phyloP scores from a whole-genome alignment of 768 basidiomycete genomes.

The Boletus sp. region DNA sequence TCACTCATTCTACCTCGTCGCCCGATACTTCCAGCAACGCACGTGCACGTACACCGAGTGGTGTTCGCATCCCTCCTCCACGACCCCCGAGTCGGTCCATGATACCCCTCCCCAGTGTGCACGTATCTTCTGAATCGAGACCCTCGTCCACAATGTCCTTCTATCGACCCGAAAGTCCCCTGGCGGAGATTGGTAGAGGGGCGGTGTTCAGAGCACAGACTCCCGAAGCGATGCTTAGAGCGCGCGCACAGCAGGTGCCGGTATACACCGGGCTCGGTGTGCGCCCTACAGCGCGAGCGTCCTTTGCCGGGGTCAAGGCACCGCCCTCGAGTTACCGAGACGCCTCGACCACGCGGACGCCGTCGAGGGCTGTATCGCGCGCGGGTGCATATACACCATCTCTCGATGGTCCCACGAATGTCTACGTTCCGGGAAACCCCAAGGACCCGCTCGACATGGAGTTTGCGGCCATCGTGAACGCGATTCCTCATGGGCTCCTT shows the following conservation, averaged over 20 bases:
- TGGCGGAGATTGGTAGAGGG: constrained; percentile 34
- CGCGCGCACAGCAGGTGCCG: constrained; percentile 59
- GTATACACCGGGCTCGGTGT: constrained; percentile 45
- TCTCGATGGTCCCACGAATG: constrained; percentile 51
- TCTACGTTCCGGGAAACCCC: constrained; percentile 63
- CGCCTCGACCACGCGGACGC: constrained; percentile 48
- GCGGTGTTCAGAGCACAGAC: constrained; percentile 59
- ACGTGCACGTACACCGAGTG: constrained; percentile 41
- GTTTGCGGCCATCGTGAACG: constrained; percentile 73
- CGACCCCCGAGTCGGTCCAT: constrained; percentile 81
- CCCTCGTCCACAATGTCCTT: constrained; percentile 72
- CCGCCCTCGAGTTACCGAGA: constrained; percentile 82
- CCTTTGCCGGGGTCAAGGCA: constrained; percentile 39
- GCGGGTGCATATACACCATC: constrained; percentile 62
- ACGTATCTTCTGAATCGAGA: constrained; percentile 66
- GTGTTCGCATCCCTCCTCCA: constrained; percentile 49
- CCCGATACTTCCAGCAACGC: constrained; percentile 28
- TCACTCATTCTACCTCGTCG: constrained; percentile 47
- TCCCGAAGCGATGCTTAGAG: constrained; percentile 60
- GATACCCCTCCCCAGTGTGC: constrained; percentile 77
- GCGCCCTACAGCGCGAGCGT: constrained; percentile 41
- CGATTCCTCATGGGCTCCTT: constrained; percentile 71
- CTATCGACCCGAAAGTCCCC: constrained; percentile 55
- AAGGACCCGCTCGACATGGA: constrained; percentile 83
- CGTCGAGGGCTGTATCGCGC: constrained; percentile 68